A percentile compares a stretch with the other conserved stretches of the same genome.
phyloP scores from a whole-genome alignment of 495 filamentous ascomycete species.

The Penicillium verhagenii region DNA sequence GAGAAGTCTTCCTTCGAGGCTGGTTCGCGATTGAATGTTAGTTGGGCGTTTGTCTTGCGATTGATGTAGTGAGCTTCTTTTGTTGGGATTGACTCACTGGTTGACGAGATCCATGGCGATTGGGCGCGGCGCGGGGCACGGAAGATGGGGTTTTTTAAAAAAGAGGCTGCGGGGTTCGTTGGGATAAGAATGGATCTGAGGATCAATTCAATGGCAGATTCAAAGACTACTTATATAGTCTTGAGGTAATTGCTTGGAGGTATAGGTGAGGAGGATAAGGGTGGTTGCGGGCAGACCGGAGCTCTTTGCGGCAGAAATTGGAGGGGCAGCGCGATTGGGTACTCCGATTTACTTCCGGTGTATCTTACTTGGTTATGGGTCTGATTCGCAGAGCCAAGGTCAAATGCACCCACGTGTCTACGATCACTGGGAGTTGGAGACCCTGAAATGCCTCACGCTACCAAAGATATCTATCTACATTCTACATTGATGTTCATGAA shows the following conservation, averaged over 20 bases:
- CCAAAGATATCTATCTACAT: background rate
- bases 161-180: background rate
- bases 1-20: slow-evolving; percentile 85
- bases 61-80: background rate
- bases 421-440: background rate
- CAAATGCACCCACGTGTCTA: slow-evolving; percentile 12
- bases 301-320: slow-evolving; percentile 29
- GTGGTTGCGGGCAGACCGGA: slow-evolving; percentile 12
- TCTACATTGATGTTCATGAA: too few relatives aligned
- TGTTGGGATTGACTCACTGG: slow-evolving; percentile 58
- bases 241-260: background rate
- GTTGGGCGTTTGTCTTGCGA: background rate
- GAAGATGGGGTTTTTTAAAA: slow-evolving; percentile 1
- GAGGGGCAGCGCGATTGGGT: slow-evolving; percentile 24
- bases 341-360: slow-evolving; percentile 5
- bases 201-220: slow-evolving; percentile 15
- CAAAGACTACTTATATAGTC: background rate
- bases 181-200: background rate
- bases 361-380: slow-evolving; percentile 4
- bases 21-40: slow-evolving; percentile 6
- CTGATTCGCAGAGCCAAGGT: background rate
- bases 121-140: slow-evolving; percentile 31
- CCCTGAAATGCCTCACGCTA: background rate
- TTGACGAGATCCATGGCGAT: slow-evolving; percentile 77
- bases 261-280: background rate